phyloP scores from a whole-genome alignment of 768 basidiomycete genomes.

The Mycena galopus region DNA sequence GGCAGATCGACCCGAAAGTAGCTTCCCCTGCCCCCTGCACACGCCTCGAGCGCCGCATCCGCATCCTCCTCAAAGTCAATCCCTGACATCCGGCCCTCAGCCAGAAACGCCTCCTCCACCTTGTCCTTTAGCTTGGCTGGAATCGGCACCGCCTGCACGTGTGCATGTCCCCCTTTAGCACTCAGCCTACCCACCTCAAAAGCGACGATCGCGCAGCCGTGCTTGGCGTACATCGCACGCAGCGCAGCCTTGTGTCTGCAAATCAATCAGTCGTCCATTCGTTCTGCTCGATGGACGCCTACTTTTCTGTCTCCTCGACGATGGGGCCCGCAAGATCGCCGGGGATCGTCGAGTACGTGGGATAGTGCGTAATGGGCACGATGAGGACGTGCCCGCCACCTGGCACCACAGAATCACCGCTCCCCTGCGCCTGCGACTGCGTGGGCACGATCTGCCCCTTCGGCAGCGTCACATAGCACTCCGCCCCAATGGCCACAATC shows the following conservation, averaged over 20 bases:
- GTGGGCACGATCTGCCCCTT: slow-evolving; percentile 96
- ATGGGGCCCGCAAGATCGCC: slow-evolving; percentile 82
- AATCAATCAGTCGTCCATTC: not conserved
- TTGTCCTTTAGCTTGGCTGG: slow-evolving; percentile 71
- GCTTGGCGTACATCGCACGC: slow-evolving; percentile 76
- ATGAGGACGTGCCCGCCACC: slow-evolving; percentile 97
- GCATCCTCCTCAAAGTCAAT: slow-evolving; percentile 83
- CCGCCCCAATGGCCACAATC: slow-evolving; percentile 92
- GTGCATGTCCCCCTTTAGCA: slow-evolving; percentile 93
- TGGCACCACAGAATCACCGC: slow-evolving; percentile 71
- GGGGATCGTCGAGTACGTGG: slow-evolving; percentile 87
- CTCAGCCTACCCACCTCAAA: slow-evolving; percentile 91
- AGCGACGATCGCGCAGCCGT: slow-evolving; percentile 75
- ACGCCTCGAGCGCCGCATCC: slow-evolving; percentile 69
- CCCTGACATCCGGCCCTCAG: slow-evolving; percentile 75
- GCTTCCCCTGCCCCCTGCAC: slow-evolving; percentile 68
- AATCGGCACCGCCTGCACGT: slow-evolving; percentile 88
- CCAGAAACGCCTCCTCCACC: slow-evolving; percentile 78
- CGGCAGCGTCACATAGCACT: slow-evolving; percentile 96
- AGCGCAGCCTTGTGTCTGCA: slow-evolving; percentile 85
- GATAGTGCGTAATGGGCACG: slow-evolving; percentile 94
- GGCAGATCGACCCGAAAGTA: slow-evolving; percentile 96
- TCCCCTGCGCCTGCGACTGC: slow-evolving; percentile 51
- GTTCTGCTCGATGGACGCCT: slow-evolving; percentile 33
- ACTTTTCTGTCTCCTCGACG: slow-evolving; percentile 85